Evolutionary conservation across 352 stramenopile genomes (phyloP).

Genomic region (Thraustochytrium aureum): DNA sequence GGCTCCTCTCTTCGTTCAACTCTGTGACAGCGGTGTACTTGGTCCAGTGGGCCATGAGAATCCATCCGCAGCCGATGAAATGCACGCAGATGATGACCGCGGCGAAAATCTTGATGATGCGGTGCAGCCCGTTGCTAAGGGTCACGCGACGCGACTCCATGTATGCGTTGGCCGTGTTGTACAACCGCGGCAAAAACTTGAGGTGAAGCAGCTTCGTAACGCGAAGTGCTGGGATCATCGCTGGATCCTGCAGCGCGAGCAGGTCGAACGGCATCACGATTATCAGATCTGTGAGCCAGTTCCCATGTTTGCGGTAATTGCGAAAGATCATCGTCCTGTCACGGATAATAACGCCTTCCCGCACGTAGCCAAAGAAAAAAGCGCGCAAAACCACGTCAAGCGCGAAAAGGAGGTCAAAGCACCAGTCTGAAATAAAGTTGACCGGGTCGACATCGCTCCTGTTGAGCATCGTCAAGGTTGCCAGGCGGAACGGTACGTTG

Average conservation of each 20-base stretch:
- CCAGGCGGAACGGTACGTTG: constrained; percentile 37
- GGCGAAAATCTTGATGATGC: constrained; percentile 54
- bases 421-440: constrained; percentile 41
- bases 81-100: constrained; percentile 41
- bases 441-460: background rate
- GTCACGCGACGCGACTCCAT: constrained; percentile 35
- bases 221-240: constrained; percentile 15
- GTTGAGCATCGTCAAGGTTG: constrained; percentile 12
- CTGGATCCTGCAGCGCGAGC: background rate
- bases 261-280: constrained; percentile 31
- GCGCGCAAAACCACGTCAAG: constrained; percentile 51
- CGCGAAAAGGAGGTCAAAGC: constrained; percentile 34
- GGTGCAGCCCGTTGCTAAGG: constrained; percentile 45
- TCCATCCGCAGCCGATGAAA: constrained; percentile 45
- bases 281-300: constrained; percentile 23
- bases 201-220: constrained; percentile 37
- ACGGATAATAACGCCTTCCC: constrained; percentile 33
- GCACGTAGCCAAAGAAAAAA: constrained; percentile 30
- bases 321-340: constrained; percentile 29
- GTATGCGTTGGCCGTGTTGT: constrained; percentile 30
- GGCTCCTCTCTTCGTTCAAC: background rate
- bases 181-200: constrained; percentile 7
- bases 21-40: background rate
- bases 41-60: constrained; percentile 40
- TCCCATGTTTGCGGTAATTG: constrained; percentile 26